A percentile compares a stretch with the other conserved stretches of the same genome.
Conservation (phyloP, 352 stramenopile species). For the Phytophthora sp. region DNA sequence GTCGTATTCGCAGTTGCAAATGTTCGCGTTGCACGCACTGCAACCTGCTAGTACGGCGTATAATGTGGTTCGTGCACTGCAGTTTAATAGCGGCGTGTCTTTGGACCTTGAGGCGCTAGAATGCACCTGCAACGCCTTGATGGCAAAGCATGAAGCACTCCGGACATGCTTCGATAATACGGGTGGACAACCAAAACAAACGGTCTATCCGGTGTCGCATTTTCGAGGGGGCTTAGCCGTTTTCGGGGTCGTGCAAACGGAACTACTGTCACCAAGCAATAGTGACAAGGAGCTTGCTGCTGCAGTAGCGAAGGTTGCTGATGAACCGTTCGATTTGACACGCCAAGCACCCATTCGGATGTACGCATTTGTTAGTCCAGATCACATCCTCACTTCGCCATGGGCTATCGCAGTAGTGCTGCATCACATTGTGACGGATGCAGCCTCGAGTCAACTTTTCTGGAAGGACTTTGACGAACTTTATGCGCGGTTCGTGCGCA, state of each 20-base stretch:
- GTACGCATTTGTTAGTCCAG: slow-evolving; percentile 23
- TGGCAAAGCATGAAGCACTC: slow-evolving; percentile 51
- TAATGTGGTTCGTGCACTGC: slow-evolving; percentile 52
- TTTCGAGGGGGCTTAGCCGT: slow-evolving; percentile 11
- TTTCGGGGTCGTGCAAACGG: slow-evolving; percentile 1
- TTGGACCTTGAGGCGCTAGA: slow-evolving; percentile 30
- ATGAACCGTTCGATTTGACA: slow-evolving; percentile 46
- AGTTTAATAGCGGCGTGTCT: slow-evolving; percentile 16
- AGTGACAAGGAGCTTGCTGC: slow-evolving; percentile 7
- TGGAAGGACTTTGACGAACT: slow-evolving; percentile 45
- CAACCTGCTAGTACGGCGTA: slow-evolving; percentile 52
- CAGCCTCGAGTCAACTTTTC: slow-evolving; percentile 49
- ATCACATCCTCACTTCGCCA: not conserved
- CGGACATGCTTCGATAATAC: slow-evolving; percentile 45
- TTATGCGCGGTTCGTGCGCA: slow-evolving; percentile 24
- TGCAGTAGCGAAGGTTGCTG: slow-evolving; percentile 27
- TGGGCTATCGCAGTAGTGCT: slow-evolving; percentile 53
- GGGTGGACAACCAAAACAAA: slow-evolving; percentile 40
- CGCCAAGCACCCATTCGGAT: slow-evolving; percentile 45
- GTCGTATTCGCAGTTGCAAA: slow-evolving; percentile 64
- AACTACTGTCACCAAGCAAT: not conserved
- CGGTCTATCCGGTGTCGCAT: slow-evolving; percentile 26
- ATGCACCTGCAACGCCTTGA: slow-evolving; percentile 33
- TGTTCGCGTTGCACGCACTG: slow-evolving; percentile 59
- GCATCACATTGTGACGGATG: slow-evolving; percentile 65